These are phyloP conservation scores for Dunaliella sp. DNA, from an alignment of 139 green algal species.

Conservation along the genomic window DNA sequence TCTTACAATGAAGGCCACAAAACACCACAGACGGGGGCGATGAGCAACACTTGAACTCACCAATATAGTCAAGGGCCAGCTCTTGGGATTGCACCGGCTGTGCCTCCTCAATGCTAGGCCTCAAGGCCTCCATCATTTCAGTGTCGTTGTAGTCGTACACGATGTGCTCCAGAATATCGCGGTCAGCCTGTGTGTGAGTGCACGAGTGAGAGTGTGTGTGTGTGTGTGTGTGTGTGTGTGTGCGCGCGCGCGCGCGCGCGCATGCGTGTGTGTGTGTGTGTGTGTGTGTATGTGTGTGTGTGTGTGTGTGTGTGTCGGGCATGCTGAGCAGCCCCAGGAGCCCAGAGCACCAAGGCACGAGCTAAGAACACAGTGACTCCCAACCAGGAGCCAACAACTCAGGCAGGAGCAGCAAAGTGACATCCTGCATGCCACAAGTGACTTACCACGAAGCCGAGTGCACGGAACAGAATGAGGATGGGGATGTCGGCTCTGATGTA, in stretches of 20 bases:
- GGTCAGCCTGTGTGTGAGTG: constrained; percentile 51
- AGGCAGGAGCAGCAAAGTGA: too few species aligned
- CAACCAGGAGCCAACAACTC: too few species aligned
- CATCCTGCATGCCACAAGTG: too few species aligned
- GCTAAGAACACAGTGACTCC: too few species aligned
- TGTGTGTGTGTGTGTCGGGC: background rate
- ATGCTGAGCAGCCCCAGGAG: too few species aligned
- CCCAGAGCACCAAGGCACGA: background rate
- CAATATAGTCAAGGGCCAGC: constrained; percentile 97
- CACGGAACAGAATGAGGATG: constrained; percentile 87
- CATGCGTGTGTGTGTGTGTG: too few species aligned
- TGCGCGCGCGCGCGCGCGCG: too few species aligned
- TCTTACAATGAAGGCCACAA: too few species aligned
- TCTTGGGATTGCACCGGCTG: constrained; percentile 85
- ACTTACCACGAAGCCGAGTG: constrained; percentile 77
- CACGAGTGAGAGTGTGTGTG: background rate
- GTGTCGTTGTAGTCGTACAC: constrained; percentile 82
- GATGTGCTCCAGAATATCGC: constrained; percentile 89
- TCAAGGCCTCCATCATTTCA: constrained; percentile 93
- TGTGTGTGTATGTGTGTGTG: too few species aligned
- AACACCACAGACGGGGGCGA: too few species aligned
- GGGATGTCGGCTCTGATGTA: constrained; percentile 85
- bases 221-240: too few species aligned
- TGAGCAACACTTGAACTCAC: too few species aligned
- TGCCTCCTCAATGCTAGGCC: constrained; percentile 93